A percentile compares a stretch with the other conserved stretches of the same genome.
phyloP scores from a whole-genome alignment of 164 flowering plant genomes.

The Kalanchoe fedtschenkoi region DNA sequence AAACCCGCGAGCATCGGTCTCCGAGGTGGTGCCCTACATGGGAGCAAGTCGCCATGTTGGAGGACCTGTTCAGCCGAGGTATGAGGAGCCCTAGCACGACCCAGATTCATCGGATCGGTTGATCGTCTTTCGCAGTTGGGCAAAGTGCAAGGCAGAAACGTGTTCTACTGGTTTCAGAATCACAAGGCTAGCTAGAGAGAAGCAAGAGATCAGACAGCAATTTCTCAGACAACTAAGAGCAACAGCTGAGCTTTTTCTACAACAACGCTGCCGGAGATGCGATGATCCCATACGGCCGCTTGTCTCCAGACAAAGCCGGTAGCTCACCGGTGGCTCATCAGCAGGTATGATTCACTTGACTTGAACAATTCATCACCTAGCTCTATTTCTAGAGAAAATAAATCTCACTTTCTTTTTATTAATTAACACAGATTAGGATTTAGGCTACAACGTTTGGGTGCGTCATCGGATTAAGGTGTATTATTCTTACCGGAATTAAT shows the following conservation, averaged over 20 bases:
- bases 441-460: too few species aligned
- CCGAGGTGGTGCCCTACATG: neutral
- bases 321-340: too few species aligned
- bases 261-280: neutral
- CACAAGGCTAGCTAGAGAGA: neutral
- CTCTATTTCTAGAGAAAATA: too few species aligned
- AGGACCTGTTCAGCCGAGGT: neutral
- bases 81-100: neutral
- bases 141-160: neutral
- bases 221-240: neutral
- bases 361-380: too few species aligned
- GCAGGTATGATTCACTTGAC: too few species aligned
- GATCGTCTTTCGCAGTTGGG: neutral
- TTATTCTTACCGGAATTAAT: too few species aligned
- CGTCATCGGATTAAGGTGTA: too few species aligned
- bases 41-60: neutral
- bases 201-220: neutral
- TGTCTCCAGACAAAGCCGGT: neutral
- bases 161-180: neutral
- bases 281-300: neutral
- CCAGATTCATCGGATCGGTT: neutral
- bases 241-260: neutral
- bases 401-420: too few species aligned
- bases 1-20: neutral
- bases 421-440: too few species aligned